Evolutionary conservation across 192 early-diverging fungal genomes (phyloP), one percentile per base, ranked within the genome.

Genomic region (Podila horticola): DNA sequence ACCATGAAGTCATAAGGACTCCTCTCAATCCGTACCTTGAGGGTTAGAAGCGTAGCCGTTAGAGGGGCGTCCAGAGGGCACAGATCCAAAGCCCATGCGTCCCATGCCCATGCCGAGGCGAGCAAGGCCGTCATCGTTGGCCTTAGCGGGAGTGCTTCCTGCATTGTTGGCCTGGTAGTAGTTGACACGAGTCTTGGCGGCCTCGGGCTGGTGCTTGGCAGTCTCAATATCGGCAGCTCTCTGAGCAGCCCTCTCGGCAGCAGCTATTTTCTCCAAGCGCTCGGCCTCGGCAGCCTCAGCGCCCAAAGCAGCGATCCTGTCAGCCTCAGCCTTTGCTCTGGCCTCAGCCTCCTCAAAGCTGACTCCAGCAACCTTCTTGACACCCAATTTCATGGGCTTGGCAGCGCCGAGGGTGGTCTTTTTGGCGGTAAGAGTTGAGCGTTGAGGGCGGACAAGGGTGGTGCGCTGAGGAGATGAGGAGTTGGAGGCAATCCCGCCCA

Each of bases 331-430:
- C 74, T 94, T 95, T 20, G 96, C 97, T 36, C 91, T 89, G 24
- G 94, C 92, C 62, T 95, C 96, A 2, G 93, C 95, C 75, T 95
- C 94, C 66, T 97, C 97, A 90, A 98, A 98, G 83, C 94, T 94
- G 71, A 92, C 84, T 22, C 87, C 92, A 4, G 88, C 84, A 19
- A 94, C 92, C 74, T 94, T 97, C 72, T 97, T 97, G 29, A 95
- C 96, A 28, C 97, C 97, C 4, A 97, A 86, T 67, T 93, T 93
- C 84, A 91, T 93, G 50, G 88, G 68, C 72, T 95, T 98, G 64
- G 95, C 93, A 29, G 94, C 94, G 11, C 96, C 96, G 6, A 95
- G 83, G 63, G 92, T 95, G 19, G 82, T 60, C 61, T 85, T 82
- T 51, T 84, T 84, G 52, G 84, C 50, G 29, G 75, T 79, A 36